phyloP scores from a whole-genome alignment of 2,329 filamentous ascomycete species.

The Aspergillus tanneri region DNA sequence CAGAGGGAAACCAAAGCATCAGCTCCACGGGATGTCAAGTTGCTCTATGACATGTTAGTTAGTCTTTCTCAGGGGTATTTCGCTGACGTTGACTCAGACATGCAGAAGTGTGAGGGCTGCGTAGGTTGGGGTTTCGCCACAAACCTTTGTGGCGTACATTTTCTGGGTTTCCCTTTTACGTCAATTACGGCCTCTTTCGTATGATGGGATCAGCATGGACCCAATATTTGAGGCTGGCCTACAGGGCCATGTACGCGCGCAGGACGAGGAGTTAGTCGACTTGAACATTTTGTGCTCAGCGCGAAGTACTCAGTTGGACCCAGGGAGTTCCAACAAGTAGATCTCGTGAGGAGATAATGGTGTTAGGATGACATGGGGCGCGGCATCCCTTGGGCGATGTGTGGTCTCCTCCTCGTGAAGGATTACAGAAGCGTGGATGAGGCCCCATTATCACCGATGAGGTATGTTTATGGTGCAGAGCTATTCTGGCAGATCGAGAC shows the following conservation, averaged over 20 bases:
- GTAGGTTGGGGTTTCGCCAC: slow-evolving; percentile 51
- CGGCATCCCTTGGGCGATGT: slow-evolving; percentile 35
- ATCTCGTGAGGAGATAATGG: slow-evolving; percentile 51
- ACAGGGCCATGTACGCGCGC: slow-evolving; percentile 53
- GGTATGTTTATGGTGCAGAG: too few species aligned
- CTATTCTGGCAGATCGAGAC: too few species aligned
- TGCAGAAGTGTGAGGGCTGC: slow-evolving; percentile 51
- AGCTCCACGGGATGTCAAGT: slow-evolving; percentile 49
- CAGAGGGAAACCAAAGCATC: slow-evolving; percentile 52
- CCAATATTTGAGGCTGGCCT: slow-evolving; percentile 60
- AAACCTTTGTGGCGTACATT: slow-evolving; percentile 45
- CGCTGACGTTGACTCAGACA: too few species aligned
- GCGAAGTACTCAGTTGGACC: slow-evolving; percentile 47
- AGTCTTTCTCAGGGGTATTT: neutral
- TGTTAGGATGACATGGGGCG: slow-evolving; percentile 27
- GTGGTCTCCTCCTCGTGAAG: slow-evolving; percentile 37
- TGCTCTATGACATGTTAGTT: slow-evolving; percentile 36
- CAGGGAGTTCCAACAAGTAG: slow-evolving; percentile 52
- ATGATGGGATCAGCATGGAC: slow-evolving; percentile 52
- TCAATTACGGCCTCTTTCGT: slow-evolving; percentile 56
- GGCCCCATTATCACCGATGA: too few species aligned
- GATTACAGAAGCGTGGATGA: slow-evolving; percentile 35
- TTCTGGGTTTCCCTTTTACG: slow-evolving; percentile 42
- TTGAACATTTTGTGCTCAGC: slow-evolving; percentile 45
- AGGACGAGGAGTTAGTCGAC: slow-evolving; percentile 44